Percentiles rank a stretch among this genome's conserved stretches.
phyloP scores from a whole-genome alignment of 306 rosid genomes.

The Rubus idaeus region DNA sequence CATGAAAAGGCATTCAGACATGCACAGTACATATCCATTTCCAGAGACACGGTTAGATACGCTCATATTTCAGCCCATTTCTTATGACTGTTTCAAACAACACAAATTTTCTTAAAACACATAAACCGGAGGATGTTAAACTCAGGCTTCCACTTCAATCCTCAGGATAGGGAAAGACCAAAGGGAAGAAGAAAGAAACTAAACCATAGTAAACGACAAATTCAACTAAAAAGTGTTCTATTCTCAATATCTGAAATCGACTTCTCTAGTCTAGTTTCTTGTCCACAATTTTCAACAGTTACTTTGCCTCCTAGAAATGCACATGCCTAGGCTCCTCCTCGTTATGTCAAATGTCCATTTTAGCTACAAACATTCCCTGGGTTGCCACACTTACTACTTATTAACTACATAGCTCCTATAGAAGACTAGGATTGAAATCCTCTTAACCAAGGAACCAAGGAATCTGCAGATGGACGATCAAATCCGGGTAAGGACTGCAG shows the following conservation, averaged over 20 bases:
- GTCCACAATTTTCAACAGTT: not conserved
- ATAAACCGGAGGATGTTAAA: not conserved
- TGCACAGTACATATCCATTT: not conserved
- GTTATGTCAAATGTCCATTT: not conserved
- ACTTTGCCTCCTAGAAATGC: constrained; percentile 9
- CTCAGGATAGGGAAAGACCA: not conserved
- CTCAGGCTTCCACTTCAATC: not conserved
- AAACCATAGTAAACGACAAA: not conserved
- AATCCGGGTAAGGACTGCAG: not conserved
- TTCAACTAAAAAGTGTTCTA: not conserved
- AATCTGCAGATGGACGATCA: no score
- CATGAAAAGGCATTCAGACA: not conserved
- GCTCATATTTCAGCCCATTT: not conserved
- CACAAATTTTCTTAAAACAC: not conserved
- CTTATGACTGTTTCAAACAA: not conserved
- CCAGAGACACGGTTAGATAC: not conserved
- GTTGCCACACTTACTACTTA: no score
- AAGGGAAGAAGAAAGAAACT: not conserved
- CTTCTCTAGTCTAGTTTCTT: not conserved
- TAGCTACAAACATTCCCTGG: not conserved
- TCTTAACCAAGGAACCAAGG: not conserved
- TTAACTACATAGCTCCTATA: not conserved
- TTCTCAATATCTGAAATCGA: not conserved
- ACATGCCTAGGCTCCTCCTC: not conserved
- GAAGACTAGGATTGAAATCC: not conserved